These are phyloP conservation scores for Ophiorrhiza pumila DNA, from an alignment of 257 asterid genomes.

Conservation along the genomic window DNA sequence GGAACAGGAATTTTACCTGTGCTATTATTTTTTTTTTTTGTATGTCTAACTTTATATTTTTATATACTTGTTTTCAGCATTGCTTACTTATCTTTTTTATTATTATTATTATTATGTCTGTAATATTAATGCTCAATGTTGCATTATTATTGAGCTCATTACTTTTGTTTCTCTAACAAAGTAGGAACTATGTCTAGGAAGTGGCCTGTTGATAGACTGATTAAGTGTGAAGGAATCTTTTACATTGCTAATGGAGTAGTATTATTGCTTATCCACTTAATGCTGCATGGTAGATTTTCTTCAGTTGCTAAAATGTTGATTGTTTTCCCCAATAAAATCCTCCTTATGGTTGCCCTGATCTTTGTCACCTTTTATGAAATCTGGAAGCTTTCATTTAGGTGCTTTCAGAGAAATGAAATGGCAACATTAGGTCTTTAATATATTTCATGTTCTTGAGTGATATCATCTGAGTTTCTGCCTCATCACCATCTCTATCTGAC, in stretches of 20 bases:
- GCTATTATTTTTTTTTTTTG: too few species aligned
- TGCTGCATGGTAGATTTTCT: not conserved
- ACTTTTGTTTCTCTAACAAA: not conserved
- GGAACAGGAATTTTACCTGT: too few species aligned
- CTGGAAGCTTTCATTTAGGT: not conserved
- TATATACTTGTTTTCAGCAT: too few species aligned
- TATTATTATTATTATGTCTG: too few species aligned
- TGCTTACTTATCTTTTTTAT: too few species aligned
- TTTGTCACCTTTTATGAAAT: not conserved
- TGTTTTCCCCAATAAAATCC: too few species aligned
- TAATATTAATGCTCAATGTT: too few species aligned
- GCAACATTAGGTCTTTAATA: not conserved
- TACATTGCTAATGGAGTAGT: not conserved
- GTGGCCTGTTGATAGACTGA: not conserved
- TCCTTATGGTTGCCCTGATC: too few species aligned
- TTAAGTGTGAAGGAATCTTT: not conserved
- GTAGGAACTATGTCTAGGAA: not conserved
- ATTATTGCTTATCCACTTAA: not conserved
- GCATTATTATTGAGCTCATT: too few species aligned
- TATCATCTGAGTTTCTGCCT: not conserved
- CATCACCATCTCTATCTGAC: not conserved
- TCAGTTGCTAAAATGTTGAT: not conserved
- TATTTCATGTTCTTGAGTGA: not conserved
- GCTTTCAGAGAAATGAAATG: not conserved
- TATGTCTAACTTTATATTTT: too few species aligned